Base-by-base conservation (phyloP, 2,329 filamentous ascomycete genomes). In the Zymoseptoria ardabiliae region DNA sequence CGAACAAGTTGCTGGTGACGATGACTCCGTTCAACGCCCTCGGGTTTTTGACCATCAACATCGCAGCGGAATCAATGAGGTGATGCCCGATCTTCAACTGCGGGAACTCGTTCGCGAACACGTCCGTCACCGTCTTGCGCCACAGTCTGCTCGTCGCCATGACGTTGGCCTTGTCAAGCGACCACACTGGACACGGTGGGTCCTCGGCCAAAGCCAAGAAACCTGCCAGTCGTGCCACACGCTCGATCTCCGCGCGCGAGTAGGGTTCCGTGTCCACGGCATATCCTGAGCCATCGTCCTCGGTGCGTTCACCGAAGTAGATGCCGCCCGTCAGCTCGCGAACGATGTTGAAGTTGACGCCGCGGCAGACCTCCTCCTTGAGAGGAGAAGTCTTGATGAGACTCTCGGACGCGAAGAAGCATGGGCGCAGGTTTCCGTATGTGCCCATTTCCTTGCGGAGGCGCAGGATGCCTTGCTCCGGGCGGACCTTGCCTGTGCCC, bases 11-110 rank as follows among this genome's bases (percentile, higher is more conserved):
- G 80, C 88, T 92, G 11, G 92, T 96, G 64, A 97, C 86, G 53
- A 97, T 84, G 41, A 97, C 85, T 57, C 93, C 94, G 74, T 97
- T 97, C 56, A 97, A 81, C 21, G 85, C 84, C 10, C 87, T 82
- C 9, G 93, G 93, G 77, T 92, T 93, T 86, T 96, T 97, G 72
- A 97, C 84, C 88, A 97, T 91, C 68, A 97, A 80, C 92, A 97
- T 97, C 65, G 93, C 93, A n/a, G 93, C 93, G 58, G 86, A 90
- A 78, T 97, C 93, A 72, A 97, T 96, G 55, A 97, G 83, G 74
- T 97, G 92, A 75, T 96, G 93, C 65, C 86, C 85, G 50, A 95
- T 78, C 78, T 89, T 84, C 52, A 97, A 77, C 73, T 93, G 85
- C 2, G 93, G 91, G 78, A 95, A 97, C 80, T 97, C 93, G 66